phyloP scores from a whole-genome alignment of 2,329 filamentous ascomycete genomes.

The Chaetomiaceae sp. region DNA sequence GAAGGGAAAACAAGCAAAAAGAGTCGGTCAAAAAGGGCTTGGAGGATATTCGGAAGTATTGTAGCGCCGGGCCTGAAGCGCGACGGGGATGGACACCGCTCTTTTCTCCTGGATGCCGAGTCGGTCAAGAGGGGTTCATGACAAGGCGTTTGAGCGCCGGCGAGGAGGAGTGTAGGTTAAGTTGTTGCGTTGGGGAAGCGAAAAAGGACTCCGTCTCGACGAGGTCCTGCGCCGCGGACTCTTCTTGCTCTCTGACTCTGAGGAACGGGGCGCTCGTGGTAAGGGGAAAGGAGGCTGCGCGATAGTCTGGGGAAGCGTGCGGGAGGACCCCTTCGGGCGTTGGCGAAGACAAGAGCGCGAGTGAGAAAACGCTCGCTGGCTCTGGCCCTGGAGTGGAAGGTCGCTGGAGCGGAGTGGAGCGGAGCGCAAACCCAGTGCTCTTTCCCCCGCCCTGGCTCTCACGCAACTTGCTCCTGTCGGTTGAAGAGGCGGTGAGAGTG shows the following conservation, averaged over 20 bases:
- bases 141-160: conserved; percentile 28
- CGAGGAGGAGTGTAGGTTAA: conserved; percentile 2
- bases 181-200: neutral
- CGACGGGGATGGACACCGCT: conserved; percentile 38
- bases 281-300: conserved; percentile 9
- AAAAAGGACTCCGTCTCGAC: conserved; percentile 6
- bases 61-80: conserved; percentile 30
- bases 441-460: conserved; percentile 8
- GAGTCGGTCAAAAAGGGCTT: conserved; percentile 33
- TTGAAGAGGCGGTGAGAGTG: conserved; percentile 31
- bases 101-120: conserved; percentile 35
- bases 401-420: conserved; percentile 12
- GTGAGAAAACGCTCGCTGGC: conserved; percentile 12
- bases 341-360: neutral
- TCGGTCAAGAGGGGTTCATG: conserved; percentile 34
- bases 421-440: neutral
- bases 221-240: conserved; percentile 7
- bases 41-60: conserved; percentile 43
- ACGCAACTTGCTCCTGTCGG: conserved; percentile 21
- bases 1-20: conserved; percentile 29
- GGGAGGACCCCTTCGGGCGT: conserved; percentile 13
- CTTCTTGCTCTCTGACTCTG: too few species aligned
- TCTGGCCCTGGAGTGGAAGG: conserved; percentile 8
- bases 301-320: conserved; percentile 14
- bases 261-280: neutral